Percentiles rank a stretch among this genome's conserved stretches.
Conservation (phyloP, 73 alveolate genomes). For the Paramecium octaurelia region DNA sequence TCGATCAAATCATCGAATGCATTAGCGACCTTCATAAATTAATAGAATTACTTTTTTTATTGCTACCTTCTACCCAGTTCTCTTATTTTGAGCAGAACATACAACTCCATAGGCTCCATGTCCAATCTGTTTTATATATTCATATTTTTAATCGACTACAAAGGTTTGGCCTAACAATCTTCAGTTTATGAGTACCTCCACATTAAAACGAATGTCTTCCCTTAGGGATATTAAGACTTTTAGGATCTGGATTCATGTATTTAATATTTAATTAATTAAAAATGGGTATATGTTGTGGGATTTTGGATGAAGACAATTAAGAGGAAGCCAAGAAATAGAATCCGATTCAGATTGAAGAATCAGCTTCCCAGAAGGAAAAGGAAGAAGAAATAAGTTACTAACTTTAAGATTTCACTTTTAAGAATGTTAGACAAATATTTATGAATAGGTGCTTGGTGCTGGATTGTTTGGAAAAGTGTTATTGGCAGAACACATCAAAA, state of each 20-base stretch:
- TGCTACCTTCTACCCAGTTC: constrained; percentile 87
- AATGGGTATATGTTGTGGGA: background rate
- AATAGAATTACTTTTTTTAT: constrained; percentile 78
- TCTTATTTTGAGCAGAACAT: constrained; percentile 83
- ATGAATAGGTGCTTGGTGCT: constrained; percentile 9
- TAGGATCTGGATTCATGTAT: constrained; percentile 38
- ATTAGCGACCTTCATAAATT: constrained; percentile 68
- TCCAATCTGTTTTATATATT: constrained; percentile 81
- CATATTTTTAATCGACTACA: constrained; percentile 78
- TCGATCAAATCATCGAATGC: constrained; percentile 86
- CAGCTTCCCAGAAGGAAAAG: background rate
- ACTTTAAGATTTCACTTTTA: background rate
- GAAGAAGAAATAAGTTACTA: background rate
- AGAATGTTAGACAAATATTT: background rate
- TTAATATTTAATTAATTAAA: background rate
- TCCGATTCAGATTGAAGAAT: background rate
- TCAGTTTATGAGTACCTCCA: background rate
- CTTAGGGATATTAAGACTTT: background rate
- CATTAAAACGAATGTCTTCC: constrained; percentile 39
- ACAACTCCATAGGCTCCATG: constrained; percentile 95
- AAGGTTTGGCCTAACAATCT: constrained; percentile 62
- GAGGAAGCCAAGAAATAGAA: background rate
- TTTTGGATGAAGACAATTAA: background rate
- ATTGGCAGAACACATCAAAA: constrained; percentile 1
- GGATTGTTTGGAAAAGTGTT: constrained; percentile 52